Evolutionary conservation across 2,329 filamentous ascomycete species (phyloP).

Genomic region (Ascomycota sp.): DNA sequence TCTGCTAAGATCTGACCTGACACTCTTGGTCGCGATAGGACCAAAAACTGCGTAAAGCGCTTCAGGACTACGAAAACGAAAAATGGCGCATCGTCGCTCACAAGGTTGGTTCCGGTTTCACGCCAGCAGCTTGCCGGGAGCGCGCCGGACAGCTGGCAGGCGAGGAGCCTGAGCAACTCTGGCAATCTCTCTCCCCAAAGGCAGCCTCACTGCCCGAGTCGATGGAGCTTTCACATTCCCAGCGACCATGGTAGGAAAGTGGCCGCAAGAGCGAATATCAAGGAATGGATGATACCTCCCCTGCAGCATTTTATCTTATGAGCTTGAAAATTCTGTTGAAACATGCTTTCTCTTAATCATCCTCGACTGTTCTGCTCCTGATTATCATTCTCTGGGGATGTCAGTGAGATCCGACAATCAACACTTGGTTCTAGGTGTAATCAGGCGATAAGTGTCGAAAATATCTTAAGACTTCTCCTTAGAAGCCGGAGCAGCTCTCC

Average conservation of each 20-base stretch:
- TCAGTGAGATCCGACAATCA: no score
- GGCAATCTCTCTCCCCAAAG: conserved; percentile 32
- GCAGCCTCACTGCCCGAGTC: conserved; percentile 6
- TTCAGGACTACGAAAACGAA: conserved; percentile 73
- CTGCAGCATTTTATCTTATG: no score
- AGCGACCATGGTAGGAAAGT: conserved; percentile 4
- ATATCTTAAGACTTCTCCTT: no score
- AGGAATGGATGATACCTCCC: not conserved
- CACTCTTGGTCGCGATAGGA: conserved; percentile 27
- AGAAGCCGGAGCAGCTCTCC: no score
- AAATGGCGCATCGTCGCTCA: conserved; percentile 82
- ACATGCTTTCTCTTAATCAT: no score
- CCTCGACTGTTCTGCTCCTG: no score
- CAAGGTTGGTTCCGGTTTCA: conserved; percentile 78
- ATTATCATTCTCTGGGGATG: no score
- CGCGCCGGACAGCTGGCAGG: conserved; percentile 42
- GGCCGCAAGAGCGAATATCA: not conserved
- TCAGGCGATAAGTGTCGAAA: no score
- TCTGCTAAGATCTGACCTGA: not conserved
- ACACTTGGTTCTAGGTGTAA: no score
- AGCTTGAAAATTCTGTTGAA: no score
- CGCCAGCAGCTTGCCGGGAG: conserved; percentile 67
- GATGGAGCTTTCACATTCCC: conserved; percentile 5
- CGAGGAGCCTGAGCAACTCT: conserved; percentile 21
- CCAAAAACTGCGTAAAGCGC: conserved; percentile 50